phyloP scores from a whole-genome alignment of 345 rosid genomes.

The Conringia planisiliqua region DNA sequence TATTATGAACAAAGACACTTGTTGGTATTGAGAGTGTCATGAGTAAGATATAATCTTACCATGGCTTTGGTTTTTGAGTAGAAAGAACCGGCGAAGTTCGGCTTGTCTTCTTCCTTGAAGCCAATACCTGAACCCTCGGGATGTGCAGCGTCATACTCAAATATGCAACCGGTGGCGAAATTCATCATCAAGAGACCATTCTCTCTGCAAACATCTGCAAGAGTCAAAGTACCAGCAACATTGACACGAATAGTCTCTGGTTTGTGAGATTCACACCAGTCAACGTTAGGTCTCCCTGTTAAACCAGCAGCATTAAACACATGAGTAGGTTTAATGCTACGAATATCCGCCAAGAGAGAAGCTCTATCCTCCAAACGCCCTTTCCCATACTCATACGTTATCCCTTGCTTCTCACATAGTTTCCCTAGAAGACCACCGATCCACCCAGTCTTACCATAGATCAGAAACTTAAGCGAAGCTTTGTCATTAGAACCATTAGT shows the following conservation, averaged over 20 bases:
- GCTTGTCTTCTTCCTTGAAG: constrained; percentile 56
- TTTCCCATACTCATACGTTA: constrained; percentile 46
- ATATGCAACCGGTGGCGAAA: constrained; percentile 59
- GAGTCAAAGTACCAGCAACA: constrained; percentile 49
- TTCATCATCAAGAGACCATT: constrained; percentile 47
- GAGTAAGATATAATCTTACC: constrained; percentile 32
- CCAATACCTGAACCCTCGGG: constrained; percentile 51
- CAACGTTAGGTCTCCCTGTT: constrained; percentile 60
- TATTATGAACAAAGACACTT: constrained; percentile 5
- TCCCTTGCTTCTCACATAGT: constrained; percentile 40
- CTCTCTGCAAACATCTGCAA: constrained; percentile 53
- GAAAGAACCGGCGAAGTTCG: constrained; percentile 51
- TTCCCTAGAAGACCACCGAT: constrained; percentile 56
- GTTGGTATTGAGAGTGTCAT: background rate
- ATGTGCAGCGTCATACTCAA: constrained; percentile 49
- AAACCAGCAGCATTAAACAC: constrained; percentile 62
- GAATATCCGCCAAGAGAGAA: constrained; percentile 44
- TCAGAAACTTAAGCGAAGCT: constrained; percentile 43
- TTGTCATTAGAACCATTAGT: constrained; percentile 10
- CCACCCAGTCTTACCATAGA: constrained; percentile 62
- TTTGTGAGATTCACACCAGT: constrained; percentile 61
- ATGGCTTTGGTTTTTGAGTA: constrained; percentile 62
- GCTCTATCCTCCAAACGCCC: constrained; percentile 54
- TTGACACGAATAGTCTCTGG: constrained; percentile 48
- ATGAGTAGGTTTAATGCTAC: constrained; percentile 42